Percentiles rank a stretch among this genome's conserved stretches.
phyloP scores from a whole-genome alignment of 169 alveolate species.

The Plasmodium adleri region DNA sequence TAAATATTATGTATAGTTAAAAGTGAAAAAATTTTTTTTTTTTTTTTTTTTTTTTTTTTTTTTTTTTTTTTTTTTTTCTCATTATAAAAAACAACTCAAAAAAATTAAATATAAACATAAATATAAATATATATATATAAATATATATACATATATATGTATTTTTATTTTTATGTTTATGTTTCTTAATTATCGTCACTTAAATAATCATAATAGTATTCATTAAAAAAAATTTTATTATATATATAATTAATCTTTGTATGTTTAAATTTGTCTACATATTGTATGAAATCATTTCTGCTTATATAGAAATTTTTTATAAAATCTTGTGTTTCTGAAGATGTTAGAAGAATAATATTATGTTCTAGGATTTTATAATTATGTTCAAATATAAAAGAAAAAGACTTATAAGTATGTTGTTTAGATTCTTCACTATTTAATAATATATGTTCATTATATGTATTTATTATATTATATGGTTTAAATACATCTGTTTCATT shows the following conservation, averaged over 20 bases:
- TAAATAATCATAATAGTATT: constrained; percentile 15
- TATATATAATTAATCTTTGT: constrained; percentile 8
- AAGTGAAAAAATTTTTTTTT: no score
- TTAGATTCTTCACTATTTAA: no score
- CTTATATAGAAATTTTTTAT: constrained; percentile 17
- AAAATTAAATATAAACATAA: no score
- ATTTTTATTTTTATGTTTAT: no score
- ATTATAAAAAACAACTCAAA: no score
- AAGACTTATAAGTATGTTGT: background rate
- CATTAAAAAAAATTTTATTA: constrained; percentile 26
- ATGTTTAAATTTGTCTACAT: constrained; percentile 8
- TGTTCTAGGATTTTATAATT: constrained; percentile 1
- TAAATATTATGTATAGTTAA: background rate
- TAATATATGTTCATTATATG: no score
- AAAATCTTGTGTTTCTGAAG: constrained; percentile 13
- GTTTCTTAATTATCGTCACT: background rate
- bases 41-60: no score
- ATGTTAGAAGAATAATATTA: constrained; percentile 32
- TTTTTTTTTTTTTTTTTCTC: no score
- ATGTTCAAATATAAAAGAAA: constrained; percentile 16
- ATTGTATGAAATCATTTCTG: constrained; percentile 16
- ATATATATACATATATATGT: no score
- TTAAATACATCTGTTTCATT: background rate
- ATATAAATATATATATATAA: no score
- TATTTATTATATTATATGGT: no score